A percentile compares a stretch with the other conserved stretches of the same genome.
These are phyloP conservation scores for Malus hybrid DNA, from an alignment of 331 rosid species.

Conservation along the genomic window DNA sequence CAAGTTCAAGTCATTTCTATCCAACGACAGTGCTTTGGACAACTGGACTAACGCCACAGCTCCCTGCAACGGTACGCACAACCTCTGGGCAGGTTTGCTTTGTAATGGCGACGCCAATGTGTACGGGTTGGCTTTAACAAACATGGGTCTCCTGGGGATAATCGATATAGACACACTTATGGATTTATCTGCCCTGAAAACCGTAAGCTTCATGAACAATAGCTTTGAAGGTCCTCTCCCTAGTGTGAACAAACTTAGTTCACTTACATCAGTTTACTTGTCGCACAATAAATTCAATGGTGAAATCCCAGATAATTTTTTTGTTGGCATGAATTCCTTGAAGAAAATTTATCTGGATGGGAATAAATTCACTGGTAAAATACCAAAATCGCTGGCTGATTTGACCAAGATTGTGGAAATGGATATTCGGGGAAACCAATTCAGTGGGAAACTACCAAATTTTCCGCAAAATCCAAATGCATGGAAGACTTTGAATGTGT, in stretches of 20 bases:
- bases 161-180: conserved; percentile 40
- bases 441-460: conserved; percentile 58
- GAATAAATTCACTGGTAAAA: conserved; percentile 46
- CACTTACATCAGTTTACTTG: conserved; percentile 37
- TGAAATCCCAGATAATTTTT: conserved; percentile 36
- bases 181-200: conserved; percentile 22
- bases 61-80: conserved; percentile 11
- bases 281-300: conserved; percentile 54
- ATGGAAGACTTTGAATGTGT: conserved; percentile 26
- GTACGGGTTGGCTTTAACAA: conserved; percentile 37
- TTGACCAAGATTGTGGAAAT: conserved; percentile 48
- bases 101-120: conserved; percentile 15
- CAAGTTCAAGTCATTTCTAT: conserved; percentile 39
- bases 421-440: conserved; percentile 44
- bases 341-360: conserved; percentile 39
- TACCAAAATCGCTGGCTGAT: conserved; percentile 49
- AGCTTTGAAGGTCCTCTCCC: conserved; percentile 56
- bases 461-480: conserved; percentile 12
- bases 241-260: conserved; percentile 27
- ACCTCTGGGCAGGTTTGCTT: conserved; percentile 45
- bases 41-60: conserved; percentile 21
- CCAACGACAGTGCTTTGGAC: conserved; percentile 26
- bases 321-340: conserved; percentile 46
- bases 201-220: conserved; percentile 47
- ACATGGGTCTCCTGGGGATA: conserved; percentile 45